A percentile compares a stretch with the other conserved stretches of the same genome.
These are phyloP conservation scores for Allium sativum DNA, from an alignment of 106 monocot genomes.

Conservation along the genomic window DNA sequence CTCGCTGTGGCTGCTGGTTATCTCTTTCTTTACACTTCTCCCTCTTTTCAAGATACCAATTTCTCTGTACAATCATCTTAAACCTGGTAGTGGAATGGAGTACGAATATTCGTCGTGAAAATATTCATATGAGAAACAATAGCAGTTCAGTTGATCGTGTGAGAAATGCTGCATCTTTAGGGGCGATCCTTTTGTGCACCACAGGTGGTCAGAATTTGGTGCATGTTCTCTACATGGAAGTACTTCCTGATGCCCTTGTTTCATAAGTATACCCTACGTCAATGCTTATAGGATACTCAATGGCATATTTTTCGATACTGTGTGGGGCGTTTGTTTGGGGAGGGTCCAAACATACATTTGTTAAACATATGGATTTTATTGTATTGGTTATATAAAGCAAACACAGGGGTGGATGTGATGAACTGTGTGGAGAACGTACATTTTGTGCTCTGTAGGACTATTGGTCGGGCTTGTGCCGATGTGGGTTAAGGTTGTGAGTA, in stretches of 20 bases:
- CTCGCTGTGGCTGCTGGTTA: constrained; percentile 44
- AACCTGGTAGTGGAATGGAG: constrained; percentile 11
- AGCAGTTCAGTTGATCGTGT: background rate
- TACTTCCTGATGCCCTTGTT: background rate
- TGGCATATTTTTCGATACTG: constrained; percentile 62
- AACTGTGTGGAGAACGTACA: constrained; percentile 60
- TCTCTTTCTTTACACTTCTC: constrained; percentile 60
- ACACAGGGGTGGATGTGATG: constrained; percentile 46
- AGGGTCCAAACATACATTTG: constrained; percentile 12
- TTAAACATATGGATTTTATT: constrained; percentile 56
- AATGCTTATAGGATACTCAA: constrained; percentile 46
- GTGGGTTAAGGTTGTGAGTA: constrained; percentile 50
- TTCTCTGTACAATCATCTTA: constrained; percentile 38
- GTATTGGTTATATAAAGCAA: constrained; percentile 44
- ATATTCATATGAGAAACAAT: background rate
- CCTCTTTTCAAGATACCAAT: constrained; percentile 50
- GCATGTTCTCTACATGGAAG: constrained; percentile 11
- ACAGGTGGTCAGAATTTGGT: constrained; percentile 9
- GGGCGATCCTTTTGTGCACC: constrained; percentile 9
- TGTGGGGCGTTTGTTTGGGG: constrained; percentile 68
- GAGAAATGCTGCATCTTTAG: constrained; percentile 3
- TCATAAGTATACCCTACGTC: background rate
- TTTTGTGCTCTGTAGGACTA: constrained; percentile 46
- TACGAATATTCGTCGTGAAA: too few relatives aligned
- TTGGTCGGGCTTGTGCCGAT: constrained; percentile 44